A percentile compares a stretch with the other conserved stretches of the same genome.
Conservation (phyloP, 306 rosid species). For the Oemleria cerasiformis region DNA sequence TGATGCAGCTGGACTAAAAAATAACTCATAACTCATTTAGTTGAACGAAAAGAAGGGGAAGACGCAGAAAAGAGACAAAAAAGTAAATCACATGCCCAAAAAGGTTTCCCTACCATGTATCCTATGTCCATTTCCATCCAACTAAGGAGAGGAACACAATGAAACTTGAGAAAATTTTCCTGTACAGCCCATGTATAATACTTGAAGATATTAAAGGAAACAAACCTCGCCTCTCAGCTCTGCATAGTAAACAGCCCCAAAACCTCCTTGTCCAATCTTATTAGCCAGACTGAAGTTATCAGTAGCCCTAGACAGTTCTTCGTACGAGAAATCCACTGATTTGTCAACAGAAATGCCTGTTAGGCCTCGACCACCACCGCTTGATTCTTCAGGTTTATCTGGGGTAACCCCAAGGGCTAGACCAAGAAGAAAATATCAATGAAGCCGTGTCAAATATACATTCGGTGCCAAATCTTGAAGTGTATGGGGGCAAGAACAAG, state of each 20-base stretch:
- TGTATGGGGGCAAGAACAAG: conserved; percentile 8
- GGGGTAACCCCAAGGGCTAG: conserved; percentile 37
- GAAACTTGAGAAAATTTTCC: conserved; percentile 4
- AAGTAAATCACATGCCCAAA: too few species aligned
- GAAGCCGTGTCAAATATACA: background rate
- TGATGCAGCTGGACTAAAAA: background rate
- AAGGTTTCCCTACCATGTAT: too few species aligned
- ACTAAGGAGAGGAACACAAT: background rate
- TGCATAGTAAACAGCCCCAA: conserved; percentile 84
- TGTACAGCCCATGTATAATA: conserved; percentile 2
- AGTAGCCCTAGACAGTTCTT: conserved; percentile 77
- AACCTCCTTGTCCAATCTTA: conserved; percentile 89
- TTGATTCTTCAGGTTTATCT: conserved; percentile 47
- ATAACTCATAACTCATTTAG: background rate
- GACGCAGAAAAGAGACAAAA: background rate
- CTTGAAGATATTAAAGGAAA: conserved; percentile 22
- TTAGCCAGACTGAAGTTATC: conserved; percentile 67
- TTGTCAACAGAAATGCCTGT: conserved; percentile 57
- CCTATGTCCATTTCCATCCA: background rate
- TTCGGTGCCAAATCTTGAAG: conserved; percentile 1
- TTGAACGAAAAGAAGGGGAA: background rate
- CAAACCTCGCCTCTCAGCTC: conserved; percentile 88
- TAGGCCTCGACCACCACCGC: conserved; percentile 33
- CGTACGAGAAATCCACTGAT: conserved; percentile 69
- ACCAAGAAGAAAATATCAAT: conserved; percentile 21